Conservation (phyloP, 2,329 filamentous ascomycete genomes). For the Trichoderma polysporum region DNA sequence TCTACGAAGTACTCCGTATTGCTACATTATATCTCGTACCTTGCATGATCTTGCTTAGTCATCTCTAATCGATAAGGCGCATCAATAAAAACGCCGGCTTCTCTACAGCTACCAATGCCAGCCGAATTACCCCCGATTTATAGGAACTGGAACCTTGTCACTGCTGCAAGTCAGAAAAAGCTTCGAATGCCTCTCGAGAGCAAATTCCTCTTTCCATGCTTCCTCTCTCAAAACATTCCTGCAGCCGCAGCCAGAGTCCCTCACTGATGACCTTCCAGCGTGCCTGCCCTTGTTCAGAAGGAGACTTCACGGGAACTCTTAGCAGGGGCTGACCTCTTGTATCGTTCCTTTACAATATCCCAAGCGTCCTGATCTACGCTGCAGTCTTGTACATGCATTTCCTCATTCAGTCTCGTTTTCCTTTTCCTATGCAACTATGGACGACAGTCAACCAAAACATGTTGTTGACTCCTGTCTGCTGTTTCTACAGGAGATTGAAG, state of each 20-base stretch:
- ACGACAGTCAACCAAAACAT: not conserved
- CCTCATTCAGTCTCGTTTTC: not conserved
- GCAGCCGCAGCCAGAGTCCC: not conserved
- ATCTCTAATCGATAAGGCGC: conserved; percentile 3
- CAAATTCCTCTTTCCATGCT: not conserved
- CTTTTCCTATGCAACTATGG: conserved; percentile 3
- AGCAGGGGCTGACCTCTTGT: not conserved
- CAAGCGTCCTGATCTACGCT: not conserved
- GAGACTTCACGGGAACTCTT: not conserved
- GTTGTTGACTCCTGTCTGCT: not conserved
- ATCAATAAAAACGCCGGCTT: not conserved
- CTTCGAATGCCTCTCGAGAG: not conserved
- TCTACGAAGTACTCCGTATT: too few species aligned
- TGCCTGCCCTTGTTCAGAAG: not conserved
- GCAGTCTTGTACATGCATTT: not conserved
- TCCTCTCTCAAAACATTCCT: not conserved
- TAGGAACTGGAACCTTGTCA: not conserved
- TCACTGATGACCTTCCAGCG: not conserved
- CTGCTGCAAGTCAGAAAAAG: not conserved
- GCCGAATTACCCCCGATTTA: not conserved
- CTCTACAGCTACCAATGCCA: not conserved
- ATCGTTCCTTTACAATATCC: not conserved
- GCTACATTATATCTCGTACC: too few species aligned
- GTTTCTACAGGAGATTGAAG: not conserved
- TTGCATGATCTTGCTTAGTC: not conserved